Base-by-base conservation (phyloP, 2,329 filamentous ascomycete genomes). In the Ophiostoma ips region DNA sequence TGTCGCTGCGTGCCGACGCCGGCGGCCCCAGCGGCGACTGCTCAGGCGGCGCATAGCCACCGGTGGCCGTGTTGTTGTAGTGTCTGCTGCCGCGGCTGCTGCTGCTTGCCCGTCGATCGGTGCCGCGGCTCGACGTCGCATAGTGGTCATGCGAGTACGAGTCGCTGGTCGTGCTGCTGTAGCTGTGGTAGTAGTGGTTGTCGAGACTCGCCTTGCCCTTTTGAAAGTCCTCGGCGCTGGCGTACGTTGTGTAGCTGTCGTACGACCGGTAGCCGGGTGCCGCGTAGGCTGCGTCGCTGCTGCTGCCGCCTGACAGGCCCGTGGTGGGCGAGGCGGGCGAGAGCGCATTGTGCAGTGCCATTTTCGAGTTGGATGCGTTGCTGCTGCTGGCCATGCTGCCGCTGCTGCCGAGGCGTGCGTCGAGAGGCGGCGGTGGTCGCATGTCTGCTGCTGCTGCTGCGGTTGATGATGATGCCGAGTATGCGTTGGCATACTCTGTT, bases 211-310 rank as follows among this genome's bases (percentile, higher is more conserved):
- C 6, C 28, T 46, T 49, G 13, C 24, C 46, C 37, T 33, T 46
- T 18, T 51, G 46, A 15, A 45, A 49, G n/a, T 46, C 46, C 9
- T 52, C 46, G n/a, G 37, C 46, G 36, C 35, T 46, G 7, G 34
- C 24, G 21, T 52, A 52, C 2, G 41, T 19, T 13, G 46, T 11
- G 11, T 33, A 24, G 13, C 46, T 24, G 2, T 40, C 35, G 11
- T 38, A 24, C 7, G 31, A 7, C 15, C 37, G 46, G 21, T 37
- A 40, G 1, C 34, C 15, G 24, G 38, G 35, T 19, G 45, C 41
- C 9, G 50, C 35, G 18, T 49, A 52, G 10, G 41, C 41, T 30
- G 31, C 33, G 21, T 46, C 18, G 31, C 30, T 43, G 37, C 15
- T 13, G 46, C 41, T 5, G 46, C 18, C 24, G 24, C 5, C 24